Evolutionary conservation across 225 moss, liverwort and hornwort species (phyloP), one percentile per base, ranked within the genome.

Genomic region (Antitrichia curtipendula): DNA sequence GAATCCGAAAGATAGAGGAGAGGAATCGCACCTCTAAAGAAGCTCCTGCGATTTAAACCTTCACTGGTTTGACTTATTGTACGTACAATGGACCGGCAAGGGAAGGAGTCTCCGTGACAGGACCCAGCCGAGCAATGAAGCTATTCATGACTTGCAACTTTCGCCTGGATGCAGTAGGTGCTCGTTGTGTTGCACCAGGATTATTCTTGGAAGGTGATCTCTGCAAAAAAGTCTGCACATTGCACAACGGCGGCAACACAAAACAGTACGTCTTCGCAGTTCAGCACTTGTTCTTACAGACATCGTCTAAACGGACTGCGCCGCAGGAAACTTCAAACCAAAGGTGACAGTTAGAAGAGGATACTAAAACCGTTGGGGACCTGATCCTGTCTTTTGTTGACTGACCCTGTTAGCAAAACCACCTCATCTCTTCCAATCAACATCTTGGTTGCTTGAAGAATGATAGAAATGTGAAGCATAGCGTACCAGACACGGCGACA

Each of bases 401-500:
- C 53, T 76, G 76, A 24, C 24, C 24, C n/a, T 53, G n/a, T 36
- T n/a, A 23, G 54, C 76, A 54, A 54, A 54, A 54, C 24, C 54
- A 76, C 13, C 49, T 75, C 32, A 50, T 32, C 75, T 32, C 53
- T 23, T 54, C 21, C 34, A 52, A 52, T 13, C 52, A 75, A 75
- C 20, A 73, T 49, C 47, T 73, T 31, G 19, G 31, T 49, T 74
- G 49, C 49, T 43, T 60, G 60, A 40, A 45, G 60, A 60, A 43
- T 32, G 62, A 81, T 24, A 66, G 54, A 66, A 54, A 70, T 34
- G 54, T 7, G 75, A 25, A 63, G 77, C 73, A 36, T 36, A 20
- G 38, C 88, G 27, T 88, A 94, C 94, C 94, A 94, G 78, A 63
- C 94, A 94, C 74, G 94, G 94, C 4, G 91, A 90, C 77, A 94